Base-by-base conservation (phyloP, 192 early-diverging fungal genomes). In the Coemansia sp. region DNA sequence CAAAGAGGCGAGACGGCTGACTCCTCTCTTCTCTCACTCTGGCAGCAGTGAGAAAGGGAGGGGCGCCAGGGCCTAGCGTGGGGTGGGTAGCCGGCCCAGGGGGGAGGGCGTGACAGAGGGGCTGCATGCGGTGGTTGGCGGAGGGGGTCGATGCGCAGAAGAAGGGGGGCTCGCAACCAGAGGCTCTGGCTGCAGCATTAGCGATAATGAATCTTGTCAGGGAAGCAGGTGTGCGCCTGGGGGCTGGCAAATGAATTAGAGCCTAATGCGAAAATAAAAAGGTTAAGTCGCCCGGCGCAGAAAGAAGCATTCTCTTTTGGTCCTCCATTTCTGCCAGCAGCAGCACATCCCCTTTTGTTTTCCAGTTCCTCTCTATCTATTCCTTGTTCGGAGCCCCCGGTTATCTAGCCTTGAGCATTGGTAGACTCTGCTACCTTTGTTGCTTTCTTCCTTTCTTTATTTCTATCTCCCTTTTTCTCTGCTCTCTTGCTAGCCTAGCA, bases 171-270 rank as follows among this genome's bases (percentile, higher is more conserved):
- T 10, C 50, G 25, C 50, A 28, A 62, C 61, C 46, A 47, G 34
- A 65, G 61, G 54, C 68, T 52, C 61, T 39, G n/a, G 47, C 45
- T 70, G 68, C 68, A 68, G 74, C 54, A 67, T 63, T 66, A 60
- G 61, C 65, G 68, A 67, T 60, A 67, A 70, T 71, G 74, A 70
- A 64, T 71, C 74, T 67, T n/a, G 47, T 60, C 23, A 64, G 71
- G 34, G 69, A 25, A 54, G 36, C 30, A 34, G 51, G 45, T 69
- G 67, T 36, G 56, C 55, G 58, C 71, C 56, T 55, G 55, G 59
- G 60, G 62, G 62, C 72, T 55, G 62, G 61, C 65, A 73, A 73
- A 73, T 73, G 65, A 73, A 72, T 63, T 64, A 23, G 50, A 42
- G 65, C 35, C 6, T 53, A 46, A 50, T 42, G 39, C 39, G 34